phyloP scores from a whole-genome alignment of 2,329 filamentous ascomycete species.

The Orbilia brochopaga region DNA sequence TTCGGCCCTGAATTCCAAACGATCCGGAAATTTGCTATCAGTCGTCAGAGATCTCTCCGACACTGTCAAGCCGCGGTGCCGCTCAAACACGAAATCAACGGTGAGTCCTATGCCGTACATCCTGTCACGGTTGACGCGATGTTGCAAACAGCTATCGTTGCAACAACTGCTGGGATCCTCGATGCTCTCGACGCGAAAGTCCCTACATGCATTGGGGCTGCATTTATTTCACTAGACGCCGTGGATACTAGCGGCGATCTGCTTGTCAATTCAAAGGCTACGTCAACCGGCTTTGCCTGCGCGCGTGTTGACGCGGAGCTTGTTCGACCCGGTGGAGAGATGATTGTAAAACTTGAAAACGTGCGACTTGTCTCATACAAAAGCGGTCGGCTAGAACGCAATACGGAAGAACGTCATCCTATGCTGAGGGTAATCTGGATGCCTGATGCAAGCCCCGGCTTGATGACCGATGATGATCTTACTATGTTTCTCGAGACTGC shows the following conservation, averaged over 20 bases:
- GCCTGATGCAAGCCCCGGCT: slow-evolving; percentile 47
- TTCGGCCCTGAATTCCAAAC: slow-evolving; percentile 52
- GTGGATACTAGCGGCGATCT: not conserved
- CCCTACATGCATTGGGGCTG: slow-evolving; percentile 41
- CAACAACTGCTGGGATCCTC: slow-evolving; percentile 45
- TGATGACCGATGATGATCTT: slow-evolving; percentile 13
- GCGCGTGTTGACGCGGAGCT: slow-evolving; percentile 27
- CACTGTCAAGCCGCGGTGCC: slow-evolving; percentile 26
- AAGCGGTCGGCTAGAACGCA: slow-evolving; percentile 15
- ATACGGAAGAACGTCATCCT: slow-evolving; percentile 40
- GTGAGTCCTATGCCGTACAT: slow-evolving; percentile 51
- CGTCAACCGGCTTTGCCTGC: slow-evolving; percentile 30
- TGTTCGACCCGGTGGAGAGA: slow-evolving; percentile 10
- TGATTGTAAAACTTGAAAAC: slow-evolving; percentile 27
- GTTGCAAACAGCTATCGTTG: slow-evolving; percentile 52
- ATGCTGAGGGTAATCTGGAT: slow-evolving; percentile 53
- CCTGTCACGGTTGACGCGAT: slow-evolving; percentile 54
- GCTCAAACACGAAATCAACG: slow-evolving; percentile 21
- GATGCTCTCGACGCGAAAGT: slow-evolving; percentile 47
- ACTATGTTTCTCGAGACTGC: slow-evolving; percentile 1
- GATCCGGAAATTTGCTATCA: slow-evolving; percentile 40
- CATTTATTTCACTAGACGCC: slow-evolving; percentile 6
- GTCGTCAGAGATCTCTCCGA: slow-evolving; percentile 23
- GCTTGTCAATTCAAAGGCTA: slow-evolving; percentile 12
- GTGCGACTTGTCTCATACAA: slow-evolving; percentile 17